Evolutionary conservation across 371 early-diverging fungal species (phyloP).

Genomic region (Mortierella polycephala): DNA sequence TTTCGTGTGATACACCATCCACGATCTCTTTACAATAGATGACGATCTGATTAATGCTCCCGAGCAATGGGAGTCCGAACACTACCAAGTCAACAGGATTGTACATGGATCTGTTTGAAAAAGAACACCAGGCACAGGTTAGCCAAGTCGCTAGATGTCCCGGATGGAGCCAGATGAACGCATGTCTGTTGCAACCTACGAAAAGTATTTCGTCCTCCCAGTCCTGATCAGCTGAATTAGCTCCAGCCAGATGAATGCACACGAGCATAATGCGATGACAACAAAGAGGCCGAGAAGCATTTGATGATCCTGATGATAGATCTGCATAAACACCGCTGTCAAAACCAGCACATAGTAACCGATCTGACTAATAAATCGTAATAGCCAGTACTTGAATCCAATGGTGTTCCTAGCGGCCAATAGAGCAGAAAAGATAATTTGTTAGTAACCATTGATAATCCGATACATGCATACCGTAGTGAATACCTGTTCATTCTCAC

Average conservation of each 20-base stretch:
- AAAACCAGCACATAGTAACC: slow-evolving; percentile 10
- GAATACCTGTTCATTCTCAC: background rate
- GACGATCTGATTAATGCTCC: slow-evolving; percentile 7
- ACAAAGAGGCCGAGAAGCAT: slow-evolving; percentile 1
- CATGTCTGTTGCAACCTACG: background rate
- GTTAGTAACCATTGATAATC: background rate
- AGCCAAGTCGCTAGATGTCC: background rate
- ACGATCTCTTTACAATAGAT: background rate
- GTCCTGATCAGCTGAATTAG: background rate
- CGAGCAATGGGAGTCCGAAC: slow-evolving; percentile 6
- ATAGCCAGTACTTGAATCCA: slow-evolving; percentile 15
- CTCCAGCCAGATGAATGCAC: slow-evolving; percentile 18
- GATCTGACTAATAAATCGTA: slow-evolving; percentile 13
- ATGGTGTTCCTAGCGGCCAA: slow-evolving; percentile 11
- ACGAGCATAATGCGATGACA: slow-evolving; percentile 4
- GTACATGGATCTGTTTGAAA: slow-evolving; percentile 10
- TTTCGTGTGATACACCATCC: too few species aligned
- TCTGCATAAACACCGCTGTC: slow-evolving; percentile 7
- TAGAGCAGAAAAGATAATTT: background rate
- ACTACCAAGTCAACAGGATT: slow-evolving; percentile 14
- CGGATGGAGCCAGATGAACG: background rate
- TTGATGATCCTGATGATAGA: background rate
- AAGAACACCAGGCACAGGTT: background rate
- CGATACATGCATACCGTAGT: background rate
- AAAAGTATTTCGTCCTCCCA: background rate